A percentile compares a stretch with the other conserved stretches of the same genome.
phyloP scores from a whole-genome alignment of 78 protist genomes.

The Dictyostelium intermedium region DNA sequence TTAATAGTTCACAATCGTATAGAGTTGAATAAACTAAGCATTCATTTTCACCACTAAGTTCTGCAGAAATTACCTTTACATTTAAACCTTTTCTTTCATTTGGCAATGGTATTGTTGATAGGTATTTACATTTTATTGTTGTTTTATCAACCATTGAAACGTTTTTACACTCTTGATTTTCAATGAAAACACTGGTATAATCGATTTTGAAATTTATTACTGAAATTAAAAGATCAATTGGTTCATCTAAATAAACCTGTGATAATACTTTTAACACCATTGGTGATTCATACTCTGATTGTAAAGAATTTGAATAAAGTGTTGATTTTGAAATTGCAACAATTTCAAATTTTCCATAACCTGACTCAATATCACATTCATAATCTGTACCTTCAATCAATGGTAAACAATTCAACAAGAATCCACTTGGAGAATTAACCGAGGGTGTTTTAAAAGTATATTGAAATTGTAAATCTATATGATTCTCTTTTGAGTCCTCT shows the following conservation, averaged over 20 bases:
- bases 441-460: background rate
- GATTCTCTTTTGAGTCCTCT: background rate
- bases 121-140: background rate
- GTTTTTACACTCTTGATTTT: background rate
- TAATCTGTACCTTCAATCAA: no score
- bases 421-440: background rate
- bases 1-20: background rate
- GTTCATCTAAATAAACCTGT: background rate
- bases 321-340: background rate
- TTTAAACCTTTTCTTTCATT: background rate
- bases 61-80: background rate
- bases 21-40: background rate
- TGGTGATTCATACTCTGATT: constrained; percentile 6
- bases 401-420: background rate
- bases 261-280: background rate
- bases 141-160: background rate
- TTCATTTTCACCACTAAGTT: background rate
- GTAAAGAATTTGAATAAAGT: background rate
- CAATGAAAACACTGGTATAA: background rate
- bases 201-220: background rate
- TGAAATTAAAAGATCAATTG: background rate
- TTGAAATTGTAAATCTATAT: background rate
- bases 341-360: background rate
- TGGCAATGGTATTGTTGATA: background rate
- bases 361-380: background rate